Evolutionary conservation across 345 rosid species (phyloP), one percentile per base, ranked within the genome.

Genomic region (Syzygium aromaticum): DNA sequence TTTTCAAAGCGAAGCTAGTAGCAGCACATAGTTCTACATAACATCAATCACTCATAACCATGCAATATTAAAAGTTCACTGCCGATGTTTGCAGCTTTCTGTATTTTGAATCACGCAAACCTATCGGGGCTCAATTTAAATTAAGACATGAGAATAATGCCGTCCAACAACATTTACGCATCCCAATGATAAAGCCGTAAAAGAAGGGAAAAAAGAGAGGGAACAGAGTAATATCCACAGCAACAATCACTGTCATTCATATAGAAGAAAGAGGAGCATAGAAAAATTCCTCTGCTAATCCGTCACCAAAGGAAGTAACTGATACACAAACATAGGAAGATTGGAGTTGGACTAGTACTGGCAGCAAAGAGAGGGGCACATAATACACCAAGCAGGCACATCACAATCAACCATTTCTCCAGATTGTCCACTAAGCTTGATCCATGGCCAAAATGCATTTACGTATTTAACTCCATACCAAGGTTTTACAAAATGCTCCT

Each of bases 401-500:
- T 56, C n/a, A 9, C 61, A 23, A 23, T 8, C 10, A 56, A 56
- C 61, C 61, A 23, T 56, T 56, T 23, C 61, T 56, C n/a, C n/a
- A 56, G n/a, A 23, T 56, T 56, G 61, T 56, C n/a, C 11, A 56
- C 56, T 56, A 23, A 23, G n/a, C 61, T 56, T 22, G 27, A 56
- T 23, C 61, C 27, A 9, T 22, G n/a, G 61, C 23, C 23, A 23
- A 4, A 56, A 56, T 23, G 61, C 23, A 7, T 23, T 23, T 8
- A 23, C n/a, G 11, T 9, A 56, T 56, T 54, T 54, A 7, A 23
- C 57, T 54, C 57, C 61, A 56, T 1, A 22, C n/a, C 12, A n/a
- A 23, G 27, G 53, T 54, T 64, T 90, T 93, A 96, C 11, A 96
- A 92, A 88, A 97, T 93, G 92, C 96, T 94, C 91, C 98, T 94